A percentile compares a stretch with the other conserved stretches of the same genome.
Conservation (phyloP, 2,329 filamentous ascomycete genomes). For the Botryotinia narcissicola region DNA sequence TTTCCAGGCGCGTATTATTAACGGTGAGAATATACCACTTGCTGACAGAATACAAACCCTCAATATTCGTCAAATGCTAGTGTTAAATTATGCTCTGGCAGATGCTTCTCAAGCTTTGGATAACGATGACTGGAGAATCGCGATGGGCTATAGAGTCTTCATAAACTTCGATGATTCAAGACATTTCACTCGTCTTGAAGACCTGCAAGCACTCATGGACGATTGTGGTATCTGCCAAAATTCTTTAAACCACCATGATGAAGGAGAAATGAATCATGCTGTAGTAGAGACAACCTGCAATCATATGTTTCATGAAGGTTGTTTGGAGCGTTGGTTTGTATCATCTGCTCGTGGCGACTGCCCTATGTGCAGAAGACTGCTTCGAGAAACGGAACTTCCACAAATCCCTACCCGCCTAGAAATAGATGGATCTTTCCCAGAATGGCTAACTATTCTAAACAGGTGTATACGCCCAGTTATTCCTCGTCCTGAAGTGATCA, state of each 20-base stretch:
- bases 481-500: not conserved
- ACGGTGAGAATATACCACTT: not conserved
- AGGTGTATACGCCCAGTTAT: not conserved
- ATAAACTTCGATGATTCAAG: not conserved
- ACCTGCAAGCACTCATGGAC: not conserved
- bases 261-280: not conserved
- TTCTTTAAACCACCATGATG: not conserved
- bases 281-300: not conserved
- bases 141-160: not conserved
- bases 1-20: not conserved
- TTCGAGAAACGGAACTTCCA: not conserved
- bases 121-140: not conserved
- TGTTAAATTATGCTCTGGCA: not conserved
- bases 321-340: not conserved
- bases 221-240: not conserved
- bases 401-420: not conserved
- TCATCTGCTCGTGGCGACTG: not conserved
- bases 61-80: not conserved
- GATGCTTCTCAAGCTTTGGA: not conserved
- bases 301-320: not conserved
- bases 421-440: not conserved
- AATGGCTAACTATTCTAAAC: not conserved
- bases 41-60: not conserved
- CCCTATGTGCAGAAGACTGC: not conserved
- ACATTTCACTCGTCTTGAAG: not conserved